phyloP scores from a whole-genome alignment of 129 eudicot genomes.

The Kitagawia praeruptora region DNA sequence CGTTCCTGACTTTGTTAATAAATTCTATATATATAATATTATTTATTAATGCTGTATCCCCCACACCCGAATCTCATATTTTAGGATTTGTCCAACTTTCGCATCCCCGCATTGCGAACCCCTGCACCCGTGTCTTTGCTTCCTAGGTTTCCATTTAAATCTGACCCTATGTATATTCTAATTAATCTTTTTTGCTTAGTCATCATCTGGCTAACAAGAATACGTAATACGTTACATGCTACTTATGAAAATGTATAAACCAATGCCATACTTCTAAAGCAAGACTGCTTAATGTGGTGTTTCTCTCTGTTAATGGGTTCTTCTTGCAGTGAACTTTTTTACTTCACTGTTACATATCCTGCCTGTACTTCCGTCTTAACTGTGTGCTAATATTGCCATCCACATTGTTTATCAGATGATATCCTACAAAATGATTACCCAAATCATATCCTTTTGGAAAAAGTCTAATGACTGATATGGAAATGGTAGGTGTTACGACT shows the following conservation, averaged over 20 bases:
- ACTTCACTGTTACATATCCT: not conserved
- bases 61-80: not conserved
- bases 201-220: not conserved
- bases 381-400: not conserved
- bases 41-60: not conserved
- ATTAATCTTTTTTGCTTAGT: not conserved
- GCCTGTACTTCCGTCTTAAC: not conserved
- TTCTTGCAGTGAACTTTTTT: not conserved
- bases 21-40: too few species aligned
- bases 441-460: not conserved
- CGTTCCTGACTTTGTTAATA: not conserved
- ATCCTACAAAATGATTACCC: not conserved
- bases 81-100: not conserved
- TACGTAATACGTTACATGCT: not conserved
- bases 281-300: not conserved
- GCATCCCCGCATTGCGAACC: not conserved
- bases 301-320: not conserved
- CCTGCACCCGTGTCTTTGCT: not conserved
- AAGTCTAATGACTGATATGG: not conserved
- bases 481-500: conserved; percentile 28
- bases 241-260: not conserved
- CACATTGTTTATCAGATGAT: not conserved
- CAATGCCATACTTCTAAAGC: not conserved
- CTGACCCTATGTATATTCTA: not conserved
- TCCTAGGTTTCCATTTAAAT: not conserved